phyloP scores from a whole-genome alignment of 768 basidiomycete genomes.

The Amanita thiersii region DNA sequence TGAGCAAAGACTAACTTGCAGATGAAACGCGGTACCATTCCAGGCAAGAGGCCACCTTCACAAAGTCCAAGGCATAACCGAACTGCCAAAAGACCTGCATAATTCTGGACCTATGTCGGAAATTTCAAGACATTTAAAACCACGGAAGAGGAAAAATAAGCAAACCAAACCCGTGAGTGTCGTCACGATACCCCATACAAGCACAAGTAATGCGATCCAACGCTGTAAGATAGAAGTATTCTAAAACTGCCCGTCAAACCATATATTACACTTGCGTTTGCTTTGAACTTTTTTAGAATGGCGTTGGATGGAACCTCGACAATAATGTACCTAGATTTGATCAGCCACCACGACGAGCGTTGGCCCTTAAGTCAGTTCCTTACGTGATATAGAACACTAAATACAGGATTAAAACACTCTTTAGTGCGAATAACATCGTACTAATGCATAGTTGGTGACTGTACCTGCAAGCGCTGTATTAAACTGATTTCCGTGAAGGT shows the following conservation, averaged over 20 bases:
- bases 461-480: constrained; percentile 49
- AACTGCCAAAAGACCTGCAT: constrained; percentile 51
- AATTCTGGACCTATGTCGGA: constrained; percentile 36
- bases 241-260: too few relatives aligned
- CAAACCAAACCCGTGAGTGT: constrained; percentile 37
- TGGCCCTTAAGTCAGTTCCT: constrained; percentile 8
- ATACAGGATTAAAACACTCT: neutral
- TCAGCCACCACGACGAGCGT: too few relatives aligned
- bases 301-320: constrained; percentile 47
- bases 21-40: constrained; percentile 31
- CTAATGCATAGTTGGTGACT: too few relatives aligned
- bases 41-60: constrained; percentile 61
- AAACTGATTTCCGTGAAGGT: constrained; percentile 51
- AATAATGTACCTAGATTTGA: constrained; percentile 33
- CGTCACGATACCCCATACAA: constrained; percentile 47
- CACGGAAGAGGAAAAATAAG: neutral
- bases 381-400: constrained; percentile 50
- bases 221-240: constrained; percentile 23
- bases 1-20: neutral
- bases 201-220: constrained; percentile 50
- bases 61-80: constrained; percentile 53
- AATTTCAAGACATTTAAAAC: neutral
- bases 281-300: constrained; percentile 34
- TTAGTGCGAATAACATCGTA: too few relatives aligned
- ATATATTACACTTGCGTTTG: constrained; percentile 24